Evolutionary conservation across 2,329 filamentous ascomycete genomes (phyloP), one percentile per base, ranked within the genome.

Genomic region (Aspergillus neoniger): DNA sequence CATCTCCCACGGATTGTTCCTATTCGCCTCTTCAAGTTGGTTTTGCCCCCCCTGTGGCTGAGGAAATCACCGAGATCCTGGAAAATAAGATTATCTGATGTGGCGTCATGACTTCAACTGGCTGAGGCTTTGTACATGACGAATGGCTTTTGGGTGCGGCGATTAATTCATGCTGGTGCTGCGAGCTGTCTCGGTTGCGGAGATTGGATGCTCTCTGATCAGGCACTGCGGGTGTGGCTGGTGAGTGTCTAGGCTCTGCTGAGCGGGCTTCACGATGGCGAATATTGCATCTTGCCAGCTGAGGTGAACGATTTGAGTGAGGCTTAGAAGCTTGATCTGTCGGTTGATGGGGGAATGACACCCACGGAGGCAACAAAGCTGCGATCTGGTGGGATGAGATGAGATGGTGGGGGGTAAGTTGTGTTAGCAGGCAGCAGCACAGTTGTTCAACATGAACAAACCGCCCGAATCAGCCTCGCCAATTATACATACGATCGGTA

Each of bases 391-490:
- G 44, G 44, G 25, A 50, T 50, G 47, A 50, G 47, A 30, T 30
- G 47, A 50, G 47, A 19, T 28, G 44, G 30, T 23, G 21, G 41
- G 6, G 19, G 41, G 14, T 21, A 14, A 43, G n/a, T 30, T 28
- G 7, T 17, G n/a, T 12, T 6, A 12, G 47, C 25, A 50, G 47
- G 47, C 47, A 50, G 47, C 47, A 50, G 47, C 47, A 50, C 47
- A 30, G 28, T 25, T 17, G 15, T 10, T 30, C 23, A 30, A 32
- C 15, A n/a, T 30, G 44, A 32, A 17, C 15, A 49, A 36, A 28
- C 23, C 28, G 43, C 21, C 44, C 44, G 47, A 50, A 17, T 50
- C 47, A 32, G 47, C 47, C 47, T 50, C 47, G 47, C 47, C 47
- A 19, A 30, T 10, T 6, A 17, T 50, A n/a, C 21, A 23, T 30